phyloP scores from a whole-genome alignment of 352 stramenopile genomes.

The Phytophthora nicotianae region DNA sequence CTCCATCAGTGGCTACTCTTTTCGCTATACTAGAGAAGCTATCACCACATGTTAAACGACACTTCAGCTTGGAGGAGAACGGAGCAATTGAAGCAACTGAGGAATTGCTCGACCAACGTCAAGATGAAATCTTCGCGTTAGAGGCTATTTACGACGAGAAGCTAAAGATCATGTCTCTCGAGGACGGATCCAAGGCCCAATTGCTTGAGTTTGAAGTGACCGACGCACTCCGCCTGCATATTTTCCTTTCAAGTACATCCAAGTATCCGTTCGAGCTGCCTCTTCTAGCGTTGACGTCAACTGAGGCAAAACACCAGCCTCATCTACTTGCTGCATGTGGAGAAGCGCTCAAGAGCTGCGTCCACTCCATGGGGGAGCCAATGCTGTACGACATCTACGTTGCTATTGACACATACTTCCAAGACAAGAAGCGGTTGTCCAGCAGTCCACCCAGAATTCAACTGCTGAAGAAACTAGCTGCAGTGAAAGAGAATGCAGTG shows the following conservation, averaged over 20 bases:
- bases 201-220: slow-evolving; percentile 54
- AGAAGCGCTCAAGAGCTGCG: slow-evolving; percentile 54
- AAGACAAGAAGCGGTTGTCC: slow-evolving; percentile 32
- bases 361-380: slow-evolving; percentile 64
- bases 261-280: slow-evolving; percentile 83
- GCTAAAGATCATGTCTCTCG: slow-evolving; percentile 37
- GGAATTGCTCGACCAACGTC: slow-evolving; percentile 52
- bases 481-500: slow-evolving; percentile 8
- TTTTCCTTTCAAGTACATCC: slow-evolving; percentile 54
- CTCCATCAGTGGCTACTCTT: slow-evolving; percentile 45
- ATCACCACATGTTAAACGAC: slow-evolving; percentile 48
- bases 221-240: slow-evolving; percentile 53
- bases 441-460: slow-evolving; percentile 41
- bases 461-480: slow-evolving; percentile 29
- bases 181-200: slow-evolving; percentile 27
- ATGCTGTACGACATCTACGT: slow-evolving; percentile 86
- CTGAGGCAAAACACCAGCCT: slow-evolving; percentile 40
- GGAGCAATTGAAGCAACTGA: slow-evolving; percentile 13
- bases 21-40: slow-evolving; percentile 48
- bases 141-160: slow-evolving; percentile 88
- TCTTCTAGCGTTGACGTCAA: slow-evolving; percentile 53
- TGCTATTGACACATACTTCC: slow-evolving; percentile 60
- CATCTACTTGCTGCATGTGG: slow-evolving; percentile 57
- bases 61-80: slow-evolving; percentile 39
- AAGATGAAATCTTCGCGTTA: slow-evolving; percentile 81